Conservation (phyloP, 2,329 filamentous ascomycete genomes). For the Aschersonia sp. region DNA sequence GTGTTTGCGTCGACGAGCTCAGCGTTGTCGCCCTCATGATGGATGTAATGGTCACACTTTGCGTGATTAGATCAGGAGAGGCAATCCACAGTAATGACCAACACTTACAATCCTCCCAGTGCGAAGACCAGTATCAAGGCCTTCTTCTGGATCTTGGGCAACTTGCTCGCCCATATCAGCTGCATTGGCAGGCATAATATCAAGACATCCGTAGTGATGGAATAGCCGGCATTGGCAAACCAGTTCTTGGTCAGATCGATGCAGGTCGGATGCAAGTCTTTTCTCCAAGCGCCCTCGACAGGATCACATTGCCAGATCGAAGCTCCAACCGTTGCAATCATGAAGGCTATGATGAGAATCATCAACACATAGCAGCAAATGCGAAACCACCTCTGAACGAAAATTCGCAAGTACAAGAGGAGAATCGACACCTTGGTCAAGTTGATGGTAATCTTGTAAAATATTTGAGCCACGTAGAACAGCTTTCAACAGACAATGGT, state of each 20-base stretch:
- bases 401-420: conserved; percentile 39
- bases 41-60: conserved; percentile 23
- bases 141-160: conserved; percentile 24
- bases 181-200: conserved; percentile 31
- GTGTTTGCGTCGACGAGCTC: conserved; percentile 21
- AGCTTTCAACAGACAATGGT: conserved; percentile 15
- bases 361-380: conserved; percentile 25
- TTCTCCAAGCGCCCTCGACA: conserved; percentile 30
- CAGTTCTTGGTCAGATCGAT: conserved; percentile 31
- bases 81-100: background rate
- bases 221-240: conserved; percentile 33
- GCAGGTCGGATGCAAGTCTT: conserved; percentile 24
- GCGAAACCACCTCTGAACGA: conserved; percentile 30
- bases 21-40: conserved; percentile 26
- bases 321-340: conserved; percentile 25
- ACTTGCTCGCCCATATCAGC: conserved; percentile 28
- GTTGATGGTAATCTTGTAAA: conserved; percentile 39
- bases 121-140: conserved; percentile 26
- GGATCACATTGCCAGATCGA: conserved; percentile 37
- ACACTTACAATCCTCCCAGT: conserved; percentile 25
- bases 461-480: conserved; percentile 35
- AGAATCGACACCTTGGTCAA: conserved; percentile 38
- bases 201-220: conserved; percentile 29
- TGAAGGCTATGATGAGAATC: conserved; percentile 28
- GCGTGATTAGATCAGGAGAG: background rate